Percentiles rank a stretch among this genome's conserved stretches.
phyloP scores from a whole-genome alignment of 768 basidiomycete species.

The Leccinum broughii region DNA sequence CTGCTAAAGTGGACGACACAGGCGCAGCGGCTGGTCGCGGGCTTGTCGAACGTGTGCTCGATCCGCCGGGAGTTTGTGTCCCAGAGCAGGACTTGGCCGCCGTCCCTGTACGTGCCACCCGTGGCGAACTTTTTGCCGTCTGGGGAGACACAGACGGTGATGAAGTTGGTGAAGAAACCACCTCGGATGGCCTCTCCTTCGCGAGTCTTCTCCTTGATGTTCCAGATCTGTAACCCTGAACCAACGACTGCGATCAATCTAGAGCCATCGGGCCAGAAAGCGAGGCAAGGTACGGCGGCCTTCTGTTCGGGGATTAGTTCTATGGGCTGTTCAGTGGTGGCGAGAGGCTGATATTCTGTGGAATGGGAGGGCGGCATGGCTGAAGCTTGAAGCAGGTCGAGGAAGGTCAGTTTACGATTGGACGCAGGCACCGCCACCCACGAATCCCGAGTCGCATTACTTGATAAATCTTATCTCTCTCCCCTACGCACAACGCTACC shows the following conservation, averaged over 20 bases:
- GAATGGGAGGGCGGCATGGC: conserved; percentile 16
- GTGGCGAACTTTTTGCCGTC: conserved; percentile 28
- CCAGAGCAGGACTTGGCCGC: conserved; percentile 27
- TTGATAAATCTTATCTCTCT: conserved; percentile 8
- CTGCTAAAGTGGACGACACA: conserved; percentile 27
- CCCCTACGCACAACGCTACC: not conserved
- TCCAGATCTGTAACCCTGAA: conserved; percentile 28
- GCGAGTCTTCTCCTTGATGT: conserved; percentile 21
- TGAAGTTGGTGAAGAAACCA: conserved; percentile 29
- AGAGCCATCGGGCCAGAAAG: conserved; percentile 29
- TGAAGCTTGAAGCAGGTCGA: conserved; percentile 5
- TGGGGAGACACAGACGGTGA: conserved; percentile 25
- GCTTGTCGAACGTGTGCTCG: conserved; percentile 27
- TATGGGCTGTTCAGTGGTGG: conserved; percentile 8
- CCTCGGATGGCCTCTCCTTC: conserved; percentile 24
- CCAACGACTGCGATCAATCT: conserved; percentile 28
- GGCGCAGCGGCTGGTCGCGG: conserved; percentile 22
- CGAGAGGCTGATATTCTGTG: not conserved
- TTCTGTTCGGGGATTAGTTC: conserved; percentile 23
- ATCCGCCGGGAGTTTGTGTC: conserved; percentile 21
- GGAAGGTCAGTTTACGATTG: conserved; percentile 4
- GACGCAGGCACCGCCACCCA: conserved; percentile 17
- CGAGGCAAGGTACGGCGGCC: conserved; percentile 17
- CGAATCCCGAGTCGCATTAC: conserved; percentile 7
- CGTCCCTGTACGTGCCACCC: conserved; percentile 25